Percentiles rank a stretch among this genome's conserved stretches.
phyloP scores from a whole-genome alignment of 2,329 filamentous ascomycete genomes.

The Davidsoniella eucalypti region DNA sequence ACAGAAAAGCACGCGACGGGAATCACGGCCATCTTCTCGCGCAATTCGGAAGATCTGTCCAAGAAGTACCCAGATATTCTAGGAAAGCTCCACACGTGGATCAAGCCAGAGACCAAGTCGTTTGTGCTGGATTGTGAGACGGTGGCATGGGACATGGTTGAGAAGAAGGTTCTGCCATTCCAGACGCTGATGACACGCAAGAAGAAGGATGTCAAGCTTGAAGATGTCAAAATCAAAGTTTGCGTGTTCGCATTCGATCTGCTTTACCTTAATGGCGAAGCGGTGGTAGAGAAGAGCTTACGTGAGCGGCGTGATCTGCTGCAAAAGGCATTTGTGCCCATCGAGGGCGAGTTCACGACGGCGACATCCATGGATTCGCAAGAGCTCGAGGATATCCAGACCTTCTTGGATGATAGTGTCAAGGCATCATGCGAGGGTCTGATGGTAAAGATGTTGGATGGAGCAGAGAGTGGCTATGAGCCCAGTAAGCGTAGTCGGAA shows the following conservation, averaged over 20 bases:
- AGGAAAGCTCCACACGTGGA: slow-evolving; percentile 72
- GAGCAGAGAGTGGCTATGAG: slow-evolving; percentile 82
- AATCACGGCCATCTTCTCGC: slow-evolving; percentile 84
- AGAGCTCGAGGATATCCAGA: slow-evolving; percentile 85
- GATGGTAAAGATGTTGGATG: slow-evolving; percentile 99
- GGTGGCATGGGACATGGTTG: slow-evolving; percentile 84
- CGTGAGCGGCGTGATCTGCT: slow-evolving; percentile 69
- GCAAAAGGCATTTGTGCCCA: slow-evolving; percentile 51
- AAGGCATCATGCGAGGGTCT: slow-evolving; percentile 92
- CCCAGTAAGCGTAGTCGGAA: slow-evolving; percentile 92
- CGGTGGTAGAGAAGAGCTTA: slow-evolving; percentile 73
- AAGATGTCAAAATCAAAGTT: slow-evolving; percentile 91
- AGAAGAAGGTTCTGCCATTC: slow-evolving; percentile 93
- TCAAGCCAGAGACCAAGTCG: slow-evolving; percentile 76
- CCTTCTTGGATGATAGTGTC: slow-evolving; percentile 81
- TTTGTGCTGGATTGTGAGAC: slow-evolving; percentile 99
- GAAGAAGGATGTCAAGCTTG: slow-evolving; percentile 87
- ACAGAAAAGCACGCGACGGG: slow-evolving; percentile 45
- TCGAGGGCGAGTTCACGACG: slow-evolving; percentile 83
- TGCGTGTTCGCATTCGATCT: slow-evolving; percentile 96
- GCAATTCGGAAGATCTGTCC: slow-evolving; percentile 91
- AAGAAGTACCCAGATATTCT: slow-evolving; percentile 97
- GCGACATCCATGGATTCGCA: slow-evolving; percentile 75
- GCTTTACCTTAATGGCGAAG: slow-evolving; percentile 80
- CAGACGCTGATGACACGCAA: slow-evolving; percentile 97